Base-by-base conservation (phyloP, 768 basidiomycete species). In the Rhodotorula paludigena region DNA sequence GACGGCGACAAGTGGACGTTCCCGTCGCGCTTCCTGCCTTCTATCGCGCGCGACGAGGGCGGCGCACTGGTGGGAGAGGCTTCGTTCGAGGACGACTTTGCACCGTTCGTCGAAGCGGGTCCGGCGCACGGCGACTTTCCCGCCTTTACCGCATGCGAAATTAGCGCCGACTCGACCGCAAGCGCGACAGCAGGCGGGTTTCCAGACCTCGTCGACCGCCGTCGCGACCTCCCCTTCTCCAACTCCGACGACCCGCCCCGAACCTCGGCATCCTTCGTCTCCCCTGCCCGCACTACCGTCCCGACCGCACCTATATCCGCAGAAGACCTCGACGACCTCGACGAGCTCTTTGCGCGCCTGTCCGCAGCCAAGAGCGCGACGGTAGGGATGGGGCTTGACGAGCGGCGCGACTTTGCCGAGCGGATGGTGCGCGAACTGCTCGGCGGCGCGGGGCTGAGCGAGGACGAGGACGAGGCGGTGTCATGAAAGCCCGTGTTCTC, bases 1-100 rank as follows among this genome's bases (percentile, higher is more conserved):
- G 15, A 12, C 20, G 28, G 5, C 1, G n/a, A n/a, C 28, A 1
- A 3, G 5, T 30, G 55, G 55, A 18, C 51, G 33, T 67, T 67
- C 35, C 66, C 66, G 1, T 11, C 38, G 8, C 57, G 41, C 0
- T 67, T 67, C 35, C 38, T 67, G 2, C 66, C 66, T 20, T 57
- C 60, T 4, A 38, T 67, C 1, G 9, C 49, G 2, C 60, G 60
- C 0, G 3, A 23, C 2, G 1, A n/a, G n/a, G 35, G 7, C n/a
- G 53, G n/a, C 10, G 42, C 15, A 16, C 10, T 6, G 33, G 21
- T 3, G 10, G 32, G 20, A 7, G 33, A 11, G 32, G 35, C 0
- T 2, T 38, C 36, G 41, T 67, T 67, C 49, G 66, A 67, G 16
- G 60, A 67, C 60, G 66, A 67, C 51, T 67, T 67, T 38, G 35